phyloP scores from a whole-genome alignment of 352 stramenopile species.

The Pythium dissotocum region DNA sequence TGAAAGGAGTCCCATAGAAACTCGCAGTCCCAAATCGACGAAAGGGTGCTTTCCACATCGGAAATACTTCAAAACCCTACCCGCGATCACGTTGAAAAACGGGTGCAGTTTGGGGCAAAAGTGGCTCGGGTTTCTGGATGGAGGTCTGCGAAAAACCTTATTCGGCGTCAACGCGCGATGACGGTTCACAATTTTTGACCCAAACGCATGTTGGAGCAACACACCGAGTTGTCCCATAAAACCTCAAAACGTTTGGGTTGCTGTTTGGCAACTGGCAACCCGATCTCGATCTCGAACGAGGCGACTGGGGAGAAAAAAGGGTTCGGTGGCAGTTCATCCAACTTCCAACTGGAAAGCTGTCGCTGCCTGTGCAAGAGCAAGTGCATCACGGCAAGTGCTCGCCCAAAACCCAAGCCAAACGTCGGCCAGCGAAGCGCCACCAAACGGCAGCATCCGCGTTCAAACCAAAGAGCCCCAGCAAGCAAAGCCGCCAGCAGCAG shows the following conservation, averaged over 20 bases:
- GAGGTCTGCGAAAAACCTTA: slow-evolving; percentile 8
- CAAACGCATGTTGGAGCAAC: background rate
- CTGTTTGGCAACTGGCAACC: slow-evolving; percentile 8
- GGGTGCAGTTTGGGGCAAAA: background rate
- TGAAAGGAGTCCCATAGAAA: background rate
- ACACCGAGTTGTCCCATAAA: slow-evolving; percentile 3
- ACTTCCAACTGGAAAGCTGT: slow-evolving; percentile 18
- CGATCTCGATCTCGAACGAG: slow-evolving; percentile 15
- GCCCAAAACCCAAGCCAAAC: slow-evolving; percentile 12
- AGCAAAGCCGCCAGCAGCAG: background rate
- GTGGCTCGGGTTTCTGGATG: slow-evolving; percentile 16
- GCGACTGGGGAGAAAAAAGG: slow-evolving; percentile 24
- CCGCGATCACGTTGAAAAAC: slow-evolving; percentile 28
- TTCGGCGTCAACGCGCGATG: background rate
- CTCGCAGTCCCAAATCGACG: slow-evolving; percentile 2
- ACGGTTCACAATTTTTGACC: background rate
- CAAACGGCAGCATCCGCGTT: background rate
- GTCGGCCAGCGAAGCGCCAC: slow-evolving; percentile 2
- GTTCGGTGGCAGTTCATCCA: background rate
- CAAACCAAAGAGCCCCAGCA: background rate
- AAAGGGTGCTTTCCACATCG: slow-evolving; percentile 6
- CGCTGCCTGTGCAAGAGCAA: slow-evolving; percentile 14
- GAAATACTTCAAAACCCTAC: slow-evolving; percentile 16
- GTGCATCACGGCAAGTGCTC: slow-evolving; percentile 10
- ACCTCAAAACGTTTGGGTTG: slow-evolving; percentile 11